Evolutionary conservation across 495 filamentous ascomycete genomes (phyloP).

Genomic region (Filosporella fistucella): DNA sequence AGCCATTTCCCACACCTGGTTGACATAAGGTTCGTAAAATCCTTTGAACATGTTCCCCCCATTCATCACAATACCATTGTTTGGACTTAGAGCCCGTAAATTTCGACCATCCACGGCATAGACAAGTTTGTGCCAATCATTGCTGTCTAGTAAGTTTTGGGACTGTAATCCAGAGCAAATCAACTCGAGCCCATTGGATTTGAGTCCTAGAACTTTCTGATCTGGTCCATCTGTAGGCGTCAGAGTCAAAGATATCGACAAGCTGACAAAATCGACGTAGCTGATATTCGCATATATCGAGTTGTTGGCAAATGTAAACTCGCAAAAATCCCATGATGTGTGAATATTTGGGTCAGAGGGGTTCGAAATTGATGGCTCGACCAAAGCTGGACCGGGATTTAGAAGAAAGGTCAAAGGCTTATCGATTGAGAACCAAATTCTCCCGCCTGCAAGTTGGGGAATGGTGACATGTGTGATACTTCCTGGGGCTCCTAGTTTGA

Average conservation of each 20-base stretch:
- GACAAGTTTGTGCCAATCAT: slow-evolving; percentile 61
- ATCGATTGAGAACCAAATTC: slow-evolving; percentile 65
- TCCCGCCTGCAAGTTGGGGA: slow-evolving; percentile 62
- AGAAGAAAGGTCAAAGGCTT: slow-evolving; percentile 61
- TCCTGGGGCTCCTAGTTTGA: slow-evolving; percentile 56
- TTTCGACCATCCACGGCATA: slow-evolving; percentile 38
- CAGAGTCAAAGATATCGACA: slow-evolving; percentile 62
- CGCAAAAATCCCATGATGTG: slow-evolving; percentile 62
- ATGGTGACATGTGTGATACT: slow-evolving; percentile 55
- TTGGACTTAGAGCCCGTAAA: slow-evolving; percentile 63
- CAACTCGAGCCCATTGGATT: slow-evolving; percentile 48
- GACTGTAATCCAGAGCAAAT: slow-evolving; percentile 46
- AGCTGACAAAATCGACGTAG: slow-evolving; percentile 68
- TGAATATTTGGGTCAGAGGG: slow-evolving; percentile 60
- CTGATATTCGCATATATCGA: slow-evolving; percentile 73
- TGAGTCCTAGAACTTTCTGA: slow-evolving; percentile 56
- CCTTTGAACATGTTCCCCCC: slow-evolving; percentile 52
- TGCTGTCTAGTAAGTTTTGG: slow-evolving; percentile 49
- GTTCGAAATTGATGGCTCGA: slow-evolving; percentile 68
- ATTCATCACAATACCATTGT: slow-evolving; percentile 54
- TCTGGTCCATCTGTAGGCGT: slow-evolving; percentile 40
- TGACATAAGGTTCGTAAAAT: slow-evolving; percentile 62
- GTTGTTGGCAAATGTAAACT: slow-evolving; percentile 65
- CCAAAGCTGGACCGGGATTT: slow-evolving; percentile 62
- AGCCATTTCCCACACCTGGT: slow-evolving; percentile 61